These are phyloP conservation scores for Spizellomyces sp. DNA, from an alignment of 192 early-diverging fungal species.

Conservation along the genomic window DNA sequence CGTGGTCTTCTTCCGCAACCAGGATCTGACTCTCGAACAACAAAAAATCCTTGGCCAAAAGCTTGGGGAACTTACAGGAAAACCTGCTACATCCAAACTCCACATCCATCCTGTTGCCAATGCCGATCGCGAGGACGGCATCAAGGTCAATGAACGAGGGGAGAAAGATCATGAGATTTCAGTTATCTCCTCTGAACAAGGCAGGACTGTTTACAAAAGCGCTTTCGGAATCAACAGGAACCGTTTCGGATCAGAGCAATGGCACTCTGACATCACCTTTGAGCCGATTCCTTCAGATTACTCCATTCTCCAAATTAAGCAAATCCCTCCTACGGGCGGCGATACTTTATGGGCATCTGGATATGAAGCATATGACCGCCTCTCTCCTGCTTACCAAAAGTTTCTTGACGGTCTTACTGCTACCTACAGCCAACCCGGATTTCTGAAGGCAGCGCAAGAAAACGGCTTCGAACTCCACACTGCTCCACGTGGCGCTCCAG, in stretches of 20 bases:
- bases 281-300: too few relatives aligned
- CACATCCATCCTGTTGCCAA: constrained; percentile 5
- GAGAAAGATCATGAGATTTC: not conserved
- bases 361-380: too few relatives aligned
- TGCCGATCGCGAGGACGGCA: constrained; percentile 4
- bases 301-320: too few relatives aligned
- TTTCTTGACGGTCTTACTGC: too few relatives aligned
- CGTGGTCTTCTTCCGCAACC: constrained; percentile 1
- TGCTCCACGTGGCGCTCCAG: too few relatives aligned
- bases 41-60: not conserved
- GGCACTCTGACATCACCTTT: not conserved
- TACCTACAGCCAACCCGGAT: too few relatives aligned
- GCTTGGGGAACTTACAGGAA: not conserved
- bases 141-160: constrained; percentile 1
- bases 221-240: not conserved
- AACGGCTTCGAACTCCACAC: too few relatives aligned
- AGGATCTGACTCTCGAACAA: not conserved
- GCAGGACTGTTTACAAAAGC: not conserved
- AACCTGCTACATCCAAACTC: not conserved
- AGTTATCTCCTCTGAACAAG: not conserved
- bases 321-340: too few relatives aligned
- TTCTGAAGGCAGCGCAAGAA: too few relatives aligned
- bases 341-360: too few relatives aligned
- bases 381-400: too few relatives aligned
- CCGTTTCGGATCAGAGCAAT: not conserved